These are phyloP conservation scores for Macroventuria anomochaeta DNA, from an alignment of 2,329 filamentous ascomycete genomes.

Conservation along the genomic window DNA sequence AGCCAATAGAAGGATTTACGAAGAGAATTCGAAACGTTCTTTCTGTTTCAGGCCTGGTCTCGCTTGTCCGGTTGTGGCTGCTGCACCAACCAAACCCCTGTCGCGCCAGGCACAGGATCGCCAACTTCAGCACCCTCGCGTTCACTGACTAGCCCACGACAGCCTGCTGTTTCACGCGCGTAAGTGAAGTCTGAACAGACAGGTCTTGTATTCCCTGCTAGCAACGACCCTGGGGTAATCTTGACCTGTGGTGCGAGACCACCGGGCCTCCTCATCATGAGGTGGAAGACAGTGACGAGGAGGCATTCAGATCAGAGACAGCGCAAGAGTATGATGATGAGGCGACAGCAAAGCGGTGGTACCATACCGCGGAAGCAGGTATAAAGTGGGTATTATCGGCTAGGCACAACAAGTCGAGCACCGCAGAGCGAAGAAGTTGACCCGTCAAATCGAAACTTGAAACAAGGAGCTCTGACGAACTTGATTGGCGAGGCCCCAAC, in stretches of 20 bases:
- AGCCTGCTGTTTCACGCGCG: slow-evolving; percentile 44
- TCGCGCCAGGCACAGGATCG: slow-evolving; percentile 34
- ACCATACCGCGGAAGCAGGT: slow-evolving; percentile 29
- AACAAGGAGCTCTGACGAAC: slow-evolving; percentile 43
- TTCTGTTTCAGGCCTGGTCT: slow-evolving; percentile 18
- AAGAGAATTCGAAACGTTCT: slow-evolving; percentile 12
- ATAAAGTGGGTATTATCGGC: slow-evolving; percentile 41
- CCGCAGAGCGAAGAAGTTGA: slow-evolving; percentile 38
- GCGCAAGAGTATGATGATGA: slow-evolving; percentile 27
- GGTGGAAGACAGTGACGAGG: slow-evolving; percentile 35
- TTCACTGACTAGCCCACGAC: slow-evolving; percentile 36
- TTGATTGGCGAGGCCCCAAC: slow-evolving; percentile 35
- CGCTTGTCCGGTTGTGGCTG: slow-evolving; percentile 36
- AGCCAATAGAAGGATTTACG: slow-evolving; percentile 24
- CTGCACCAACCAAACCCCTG: slow-evolving; percentile 27
- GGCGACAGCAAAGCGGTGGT: slow-evolving; percentile 30
- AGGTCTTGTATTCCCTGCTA: slow-evolving; percentile 34
- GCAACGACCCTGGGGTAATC: slow-evolving; percentile 28
- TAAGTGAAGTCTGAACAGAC: slow-evolving; percentile 27
- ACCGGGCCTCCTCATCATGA: slow-evolving; percentile 30
- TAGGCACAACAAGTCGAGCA: slow-evolving; percentile 28
- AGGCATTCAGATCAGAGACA: slow-evolving; percentile 26
- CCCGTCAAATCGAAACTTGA: slow-evolving; percentile 42
- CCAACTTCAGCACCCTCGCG: slow-evolving; percentile 34
- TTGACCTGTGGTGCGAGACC: slow-evolving; percentile 30